These are phyloP conservation scores for Phytophthora multivora DNA, from an alignment of 352 stramenopile genomes.

Conservation along the genomic window DNA sequence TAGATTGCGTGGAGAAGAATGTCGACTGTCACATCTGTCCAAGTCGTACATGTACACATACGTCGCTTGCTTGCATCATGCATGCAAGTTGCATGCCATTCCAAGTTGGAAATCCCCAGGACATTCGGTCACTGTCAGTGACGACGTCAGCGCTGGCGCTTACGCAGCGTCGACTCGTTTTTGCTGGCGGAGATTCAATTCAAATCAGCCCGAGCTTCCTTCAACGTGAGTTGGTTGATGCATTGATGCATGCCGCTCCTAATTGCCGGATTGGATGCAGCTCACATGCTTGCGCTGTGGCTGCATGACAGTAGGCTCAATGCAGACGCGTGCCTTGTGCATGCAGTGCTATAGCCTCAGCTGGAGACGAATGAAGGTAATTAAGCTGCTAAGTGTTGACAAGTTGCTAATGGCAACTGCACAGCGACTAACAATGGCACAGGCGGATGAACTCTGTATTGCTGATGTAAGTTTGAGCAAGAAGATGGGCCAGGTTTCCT, in stretches of 20 bases:
- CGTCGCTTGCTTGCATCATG: neutral
- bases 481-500: neutral
- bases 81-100: neutral
- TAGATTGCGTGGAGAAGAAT: neutral
- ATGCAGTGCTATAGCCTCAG: neutral
- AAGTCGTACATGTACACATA: neutral
- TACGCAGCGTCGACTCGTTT: neutral
- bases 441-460: neutral
- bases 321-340: neutral
- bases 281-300: too few species aligned
- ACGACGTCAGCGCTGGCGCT: neutral
- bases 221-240: neutral
- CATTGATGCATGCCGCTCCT: too few species aligned
- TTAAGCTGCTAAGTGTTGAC: neutral
- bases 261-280: too few species aligned
- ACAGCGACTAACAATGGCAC: neutral
- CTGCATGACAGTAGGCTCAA: neutral
- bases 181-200: constrained; percentile 3
- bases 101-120: neutral
- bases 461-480: neutral
- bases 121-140: too few species aligned
- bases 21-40: neutral
- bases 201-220: constrained; percentile 1
- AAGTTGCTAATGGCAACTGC: neutral
- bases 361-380: neutral